Evolutionary conservation across 2,329 filamentous ascomycete species (phyloP).

Genomic region (Huntiella moniliformis): DNA sequence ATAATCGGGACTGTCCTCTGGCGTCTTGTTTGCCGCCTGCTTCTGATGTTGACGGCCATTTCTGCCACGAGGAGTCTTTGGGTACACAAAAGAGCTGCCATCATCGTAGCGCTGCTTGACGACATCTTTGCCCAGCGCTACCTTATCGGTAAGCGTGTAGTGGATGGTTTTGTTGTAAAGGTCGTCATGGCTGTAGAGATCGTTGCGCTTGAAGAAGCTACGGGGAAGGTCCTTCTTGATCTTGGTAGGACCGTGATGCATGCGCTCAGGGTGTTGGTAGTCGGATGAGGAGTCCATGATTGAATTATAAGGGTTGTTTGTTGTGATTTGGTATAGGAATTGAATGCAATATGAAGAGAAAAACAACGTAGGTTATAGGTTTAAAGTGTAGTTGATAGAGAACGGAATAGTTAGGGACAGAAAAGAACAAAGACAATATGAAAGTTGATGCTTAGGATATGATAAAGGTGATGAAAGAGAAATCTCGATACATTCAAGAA

Average conservation of each 20-base stretch:
- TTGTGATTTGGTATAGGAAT: background rate
- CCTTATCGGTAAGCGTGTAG: background rate
- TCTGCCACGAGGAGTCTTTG: background rate
- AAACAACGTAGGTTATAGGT: background rate
- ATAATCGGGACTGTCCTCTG: too few relatives aligned
- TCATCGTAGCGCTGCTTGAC: background rate
- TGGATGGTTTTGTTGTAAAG: slow-evolving; percentile 1
- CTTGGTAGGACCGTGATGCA: background rate
- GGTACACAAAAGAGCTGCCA: background rate
- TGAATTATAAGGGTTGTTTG: background rate
- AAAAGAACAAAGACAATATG: background rate
- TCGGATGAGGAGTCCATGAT: background rate
- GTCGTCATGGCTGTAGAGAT: background rate
- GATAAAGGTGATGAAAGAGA: slow-evolving; percentile 16
- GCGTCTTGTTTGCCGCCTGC: background rate
- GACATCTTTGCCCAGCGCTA: background rate
- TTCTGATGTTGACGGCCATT: background rate
- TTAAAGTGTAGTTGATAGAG: background rate
- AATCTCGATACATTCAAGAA: too few relatives aligned
- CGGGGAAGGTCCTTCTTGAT: slow-evolving; percentile 4
- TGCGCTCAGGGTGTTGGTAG: background rate
- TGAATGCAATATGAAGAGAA: background rate
- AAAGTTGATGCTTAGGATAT: slow-evolving; percentile 14
- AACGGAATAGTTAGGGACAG: background rate
- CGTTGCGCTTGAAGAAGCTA: slow-evolving; percentile 4